These are phyloP conservation scores for Plasmodium cynomolgi DNA, from an alignment of 169 alveolate genomes.

Conservation along the genomic window DNA sequence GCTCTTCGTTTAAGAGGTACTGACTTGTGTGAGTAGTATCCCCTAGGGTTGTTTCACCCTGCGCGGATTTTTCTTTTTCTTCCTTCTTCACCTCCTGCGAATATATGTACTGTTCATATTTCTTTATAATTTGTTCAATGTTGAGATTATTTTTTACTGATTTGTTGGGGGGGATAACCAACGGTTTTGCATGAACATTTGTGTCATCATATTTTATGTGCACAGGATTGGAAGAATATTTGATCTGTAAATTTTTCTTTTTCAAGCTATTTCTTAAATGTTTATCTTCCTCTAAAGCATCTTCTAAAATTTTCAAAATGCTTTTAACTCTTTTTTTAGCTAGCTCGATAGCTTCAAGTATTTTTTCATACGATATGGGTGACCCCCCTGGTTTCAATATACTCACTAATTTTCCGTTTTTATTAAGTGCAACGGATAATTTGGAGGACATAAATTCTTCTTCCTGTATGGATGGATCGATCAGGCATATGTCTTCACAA, in stretches of 20 bases:
- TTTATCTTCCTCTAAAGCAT: constrained; percentile 60
- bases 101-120: constrained; percentile 39
- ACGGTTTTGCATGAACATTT: not conserved
- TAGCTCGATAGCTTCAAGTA: constrained; percentile 38
- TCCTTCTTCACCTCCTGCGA: constrained; percentile 13
- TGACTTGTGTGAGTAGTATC: not conserved
- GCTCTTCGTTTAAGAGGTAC: constrained; percentile 15
- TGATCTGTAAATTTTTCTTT: constrained; percentile 45
- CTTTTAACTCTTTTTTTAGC: constrained; percentile 56
- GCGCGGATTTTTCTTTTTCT: not conserved
- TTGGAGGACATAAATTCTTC: constrained; percentile 68
- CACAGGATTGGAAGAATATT: constrained; percentile 54
- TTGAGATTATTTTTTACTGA: constrained; percentile 9
- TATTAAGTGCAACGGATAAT: constrained; percentile 50
- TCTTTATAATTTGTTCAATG: constrained; percentile 40
- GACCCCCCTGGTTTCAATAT: constrained; percentile 58
- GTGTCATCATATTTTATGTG: constrained; percentile 36
- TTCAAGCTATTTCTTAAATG: constrained; percentile 41
- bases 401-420: constrained; percentile 39
- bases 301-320: constrained; percentile 57
- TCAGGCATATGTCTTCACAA: constrained; percentile 33
- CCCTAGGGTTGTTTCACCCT: not conserved
- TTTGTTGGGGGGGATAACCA: constrained; percentile 19
- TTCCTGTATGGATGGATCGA: constrained; percentile 50
- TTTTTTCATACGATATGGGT: constrained; percentile 38